phyloP scores from a whole-genome alignment of 768 basidiomycete species.

The Pleurotus eryngii region DNA sequence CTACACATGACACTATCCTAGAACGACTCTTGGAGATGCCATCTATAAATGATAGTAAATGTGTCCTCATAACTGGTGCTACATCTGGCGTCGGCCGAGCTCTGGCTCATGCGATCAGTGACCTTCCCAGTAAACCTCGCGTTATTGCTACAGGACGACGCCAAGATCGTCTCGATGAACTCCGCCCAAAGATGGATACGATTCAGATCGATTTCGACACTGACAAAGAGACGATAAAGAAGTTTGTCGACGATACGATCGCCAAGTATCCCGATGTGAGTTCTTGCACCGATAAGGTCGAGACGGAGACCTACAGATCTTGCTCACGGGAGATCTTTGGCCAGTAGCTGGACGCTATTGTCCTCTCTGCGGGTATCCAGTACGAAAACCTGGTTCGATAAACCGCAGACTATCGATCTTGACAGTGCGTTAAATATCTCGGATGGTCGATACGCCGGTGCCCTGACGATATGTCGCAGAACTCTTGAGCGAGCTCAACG shows the following conservation, averaged over 20 bases:
- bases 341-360: conserved; percentile 49
- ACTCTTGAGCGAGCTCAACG: conserved; percentile 42
- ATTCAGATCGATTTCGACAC: conserved; percentile 29
- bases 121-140: conserved; percentile 22
- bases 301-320: no score
- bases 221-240: conserved; percentile 22
- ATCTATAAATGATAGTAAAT: conserved; percentile 17
- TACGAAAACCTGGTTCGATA: conserved; percentile 43
- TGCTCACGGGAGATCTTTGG: no score
- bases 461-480: conserved; percentile 23
- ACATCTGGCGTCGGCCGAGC: conserved; percentile 10
- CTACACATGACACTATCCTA: no score
- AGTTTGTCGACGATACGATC: conserved; percentile 23
- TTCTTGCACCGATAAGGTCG: background rate
- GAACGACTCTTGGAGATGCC: background rate
- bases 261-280: conserved; percentile 11
- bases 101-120: conserved; percentile 2
- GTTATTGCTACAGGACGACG: conserved; percentile 37
- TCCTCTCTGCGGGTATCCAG: conserved; percentile 54
- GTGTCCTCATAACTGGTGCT: conserved; percentile 18
- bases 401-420: conserved; percentile 31
- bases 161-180: conserved; percentile 22
- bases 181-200: conserved; percentile 18
- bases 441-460: background rate
- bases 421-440: conserved; percentile 25